Evolutionary conservation across 805 yeast species (phyloP), one percentile per base, ranked within the genome.

Genomic region (Candida vartiovaarae): DNA sequence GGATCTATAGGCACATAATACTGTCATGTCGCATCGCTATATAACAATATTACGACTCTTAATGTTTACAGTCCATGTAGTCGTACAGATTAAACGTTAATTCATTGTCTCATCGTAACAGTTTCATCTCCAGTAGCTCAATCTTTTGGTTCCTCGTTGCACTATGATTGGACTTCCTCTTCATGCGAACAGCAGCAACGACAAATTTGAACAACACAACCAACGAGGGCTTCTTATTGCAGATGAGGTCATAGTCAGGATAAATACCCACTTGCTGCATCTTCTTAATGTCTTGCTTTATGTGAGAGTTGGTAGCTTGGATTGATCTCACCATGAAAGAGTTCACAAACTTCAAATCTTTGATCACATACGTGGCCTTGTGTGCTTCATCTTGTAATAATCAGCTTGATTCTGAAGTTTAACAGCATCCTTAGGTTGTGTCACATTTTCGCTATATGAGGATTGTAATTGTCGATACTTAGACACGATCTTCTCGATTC

Each of bases 381-480:
- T 68, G 38, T 75, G 60, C 51, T 70, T 74, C 41, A 77, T 70
- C 50, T 63, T 69, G 56, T 69, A 72, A 43, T 72, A 66, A 31
- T 68, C 68, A 47, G 68, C 59, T 54, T 75, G 76, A 39, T 64
- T 63, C 37, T 67, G 66, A 31, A 67, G 55, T 8, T 34, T 34
- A 3, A 39, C 23, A 20, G 10, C 65, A 51, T n/a, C 49, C n/a
- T 62, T 57, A 6, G 39, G 23, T 30, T 38, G 28, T 15, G 20
- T 23, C 5, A 38, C 24, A 62, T 50, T 10, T 8, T 35, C 4
- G 27, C 9, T 28, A 38, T 56, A 44, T 11, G 65, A 57, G 29
- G 57, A 54, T 32, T 54, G 57, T 3, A 63, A 44, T 29, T 53
- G 50, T 8, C 60, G 53, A 23, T 60, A 48, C 41, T 50, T 52